A percentile compares a stretch with the other conserved stretches of the same genome.
phyloP scores from a whole-genome alignment of 208 protist species.

The Trypanosoma scelopori region DNA sequence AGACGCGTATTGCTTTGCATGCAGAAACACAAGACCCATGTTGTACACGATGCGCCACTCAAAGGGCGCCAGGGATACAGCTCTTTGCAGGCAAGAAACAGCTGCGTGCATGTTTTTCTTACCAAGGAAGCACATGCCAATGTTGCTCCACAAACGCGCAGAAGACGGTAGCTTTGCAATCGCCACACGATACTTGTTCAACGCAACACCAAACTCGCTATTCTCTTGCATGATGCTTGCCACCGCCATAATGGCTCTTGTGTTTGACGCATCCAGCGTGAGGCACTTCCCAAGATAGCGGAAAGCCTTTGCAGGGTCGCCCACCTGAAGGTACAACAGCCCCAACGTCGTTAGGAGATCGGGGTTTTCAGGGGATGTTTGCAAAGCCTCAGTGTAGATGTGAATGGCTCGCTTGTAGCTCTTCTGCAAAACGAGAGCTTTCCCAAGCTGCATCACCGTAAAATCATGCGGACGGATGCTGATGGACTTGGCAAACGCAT shows the following conservation, averaged over 20 bases:
- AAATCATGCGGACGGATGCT: constrained; percentile 87
- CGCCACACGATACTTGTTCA: constrained; percentile 95
- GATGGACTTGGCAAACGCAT: constrained; percentile 85
- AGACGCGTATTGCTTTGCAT: constrained; percentile 90
- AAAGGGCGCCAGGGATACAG: constrained; percentile 92
- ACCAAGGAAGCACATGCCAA: constrained; percentile 97
- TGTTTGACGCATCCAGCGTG: constrained; percentile 86
- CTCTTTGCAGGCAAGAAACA: constrained; percentile 94
- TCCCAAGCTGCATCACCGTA: constrained; percentile 90
- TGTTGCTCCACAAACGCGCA: constrained; percentile 97
- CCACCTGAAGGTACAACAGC: constrained; percentile 87
- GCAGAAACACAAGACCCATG: constrained; percentile 92
- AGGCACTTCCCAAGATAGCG: constrained; percentile 91
- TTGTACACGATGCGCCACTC: constrained; percentile 97
- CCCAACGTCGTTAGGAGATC: constrained; percentile 93
- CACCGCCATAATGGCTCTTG: constrained; percentile 90
- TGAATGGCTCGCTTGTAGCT: constrained; percentile 69
- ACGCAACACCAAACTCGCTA: constrained; percentile 94
- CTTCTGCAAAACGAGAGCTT: constrained; percentile 68
- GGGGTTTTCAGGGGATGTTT: constrained; percentile 88
- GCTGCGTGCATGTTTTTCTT: constrained; percentile 93
- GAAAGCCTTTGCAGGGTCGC: constrained; percentile 85
- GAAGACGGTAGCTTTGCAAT: constrained; percentile 84
- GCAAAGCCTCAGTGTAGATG: constrained; percentile 86
- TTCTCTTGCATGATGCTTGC: constrained; percentile 96